These are phyloP conservation scores for Cladosporium colombiae DNA, from an alignment of 2,329 filamentous ascomycete species.

Conservation along the genomic window DNA sequence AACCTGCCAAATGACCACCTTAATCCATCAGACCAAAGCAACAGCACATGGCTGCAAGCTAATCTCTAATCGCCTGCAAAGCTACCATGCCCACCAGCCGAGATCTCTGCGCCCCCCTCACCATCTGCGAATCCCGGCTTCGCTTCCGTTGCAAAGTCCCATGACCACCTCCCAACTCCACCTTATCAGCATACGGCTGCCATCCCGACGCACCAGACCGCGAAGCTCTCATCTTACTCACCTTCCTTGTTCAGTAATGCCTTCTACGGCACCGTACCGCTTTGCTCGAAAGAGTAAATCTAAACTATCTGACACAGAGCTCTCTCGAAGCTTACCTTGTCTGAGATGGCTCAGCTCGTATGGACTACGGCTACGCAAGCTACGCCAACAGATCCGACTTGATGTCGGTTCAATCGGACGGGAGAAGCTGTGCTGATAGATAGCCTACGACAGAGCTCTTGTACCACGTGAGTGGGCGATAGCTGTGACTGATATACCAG, in stretches of 20 bases:
- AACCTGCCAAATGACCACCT: neutral
- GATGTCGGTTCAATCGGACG: conserved; percentile 10
- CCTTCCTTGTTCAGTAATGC: conserved; percentile 12
- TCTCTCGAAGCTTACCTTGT: conserved; percentile 4
- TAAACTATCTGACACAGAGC: neutral
- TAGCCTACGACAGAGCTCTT: conserved; percentile 7
- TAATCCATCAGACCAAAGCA: neutral
- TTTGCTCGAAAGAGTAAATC: conserved; percentile 14
- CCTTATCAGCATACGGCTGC: neutral
- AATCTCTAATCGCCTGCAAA: neutral
- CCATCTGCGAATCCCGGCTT: neutral
- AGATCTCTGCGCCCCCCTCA: neutral
- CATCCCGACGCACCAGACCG: neutral
- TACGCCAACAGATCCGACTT: conserved; percentile 12
- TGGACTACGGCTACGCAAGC: neutral
- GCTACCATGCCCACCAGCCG: neutral
- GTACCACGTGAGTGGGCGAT: neutral
- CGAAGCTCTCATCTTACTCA: neutral
- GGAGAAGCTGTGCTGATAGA: neutral
- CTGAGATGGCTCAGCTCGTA: neutral
- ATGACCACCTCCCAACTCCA: neutral
- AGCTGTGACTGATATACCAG: conserved; percentile 3
- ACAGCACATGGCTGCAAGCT: neutral
- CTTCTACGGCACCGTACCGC: conserved; percentile 15
- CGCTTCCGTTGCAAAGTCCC: conserved; percentile 1